Conservation (phyloP, 345 rosid species). For the Corchorus olitorius region DNA sequence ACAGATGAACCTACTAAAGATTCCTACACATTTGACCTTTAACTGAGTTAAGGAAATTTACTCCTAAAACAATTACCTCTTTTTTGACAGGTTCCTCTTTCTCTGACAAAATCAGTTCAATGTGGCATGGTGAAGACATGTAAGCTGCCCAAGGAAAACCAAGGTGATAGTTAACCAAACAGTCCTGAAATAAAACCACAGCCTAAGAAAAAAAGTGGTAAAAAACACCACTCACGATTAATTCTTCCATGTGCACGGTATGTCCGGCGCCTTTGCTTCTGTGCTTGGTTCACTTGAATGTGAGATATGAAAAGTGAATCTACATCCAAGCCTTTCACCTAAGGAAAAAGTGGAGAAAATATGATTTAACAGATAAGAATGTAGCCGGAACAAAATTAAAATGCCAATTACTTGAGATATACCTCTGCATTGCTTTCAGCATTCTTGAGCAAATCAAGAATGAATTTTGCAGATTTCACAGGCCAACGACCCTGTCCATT, state of each 20-base stretch:
- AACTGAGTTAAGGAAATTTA: background rate
- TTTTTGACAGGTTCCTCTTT: conserved; percentile 70
- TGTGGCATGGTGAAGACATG: conserved; percentile 81
- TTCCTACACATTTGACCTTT: background rate
- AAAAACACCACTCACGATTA: conserved; percentile 50
- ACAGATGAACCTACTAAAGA: background rate
- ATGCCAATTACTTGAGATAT: background rate
- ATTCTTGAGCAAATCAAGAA: conserved; percentile 61
- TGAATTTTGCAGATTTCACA: conserved; percentile 51
- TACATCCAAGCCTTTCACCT: conserved; percentile 82
- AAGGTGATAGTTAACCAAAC: background rate
- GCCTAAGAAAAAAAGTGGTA: background rate
- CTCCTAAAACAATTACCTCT: conserved; percentile 42
- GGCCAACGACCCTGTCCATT: conserved; percentile 92
- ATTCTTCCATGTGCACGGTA: conserved; percentile 84
- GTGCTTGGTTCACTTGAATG: conserved; percentile 81
- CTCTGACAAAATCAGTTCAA: conserved; percentile 63
- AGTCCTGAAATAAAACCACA: background rate
- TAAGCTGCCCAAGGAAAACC: conserved; percentile 49
- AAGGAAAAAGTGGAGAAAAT: background rate
- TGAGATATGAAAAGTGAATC: conserved; percentile 68
- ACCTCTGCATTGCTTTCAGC: conserved; percentile 87
- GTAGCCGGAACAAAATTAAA: background rate
- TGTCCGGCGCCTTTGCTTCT: conserved; percentile 72
- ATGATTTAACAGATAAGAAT: background rate